These are phyloP conservation scores for Cladorrhinum sp. DNA, from an alignment of 2,329 filamentous ascomycete genomes.

Conservation along the genomic window DNA sequence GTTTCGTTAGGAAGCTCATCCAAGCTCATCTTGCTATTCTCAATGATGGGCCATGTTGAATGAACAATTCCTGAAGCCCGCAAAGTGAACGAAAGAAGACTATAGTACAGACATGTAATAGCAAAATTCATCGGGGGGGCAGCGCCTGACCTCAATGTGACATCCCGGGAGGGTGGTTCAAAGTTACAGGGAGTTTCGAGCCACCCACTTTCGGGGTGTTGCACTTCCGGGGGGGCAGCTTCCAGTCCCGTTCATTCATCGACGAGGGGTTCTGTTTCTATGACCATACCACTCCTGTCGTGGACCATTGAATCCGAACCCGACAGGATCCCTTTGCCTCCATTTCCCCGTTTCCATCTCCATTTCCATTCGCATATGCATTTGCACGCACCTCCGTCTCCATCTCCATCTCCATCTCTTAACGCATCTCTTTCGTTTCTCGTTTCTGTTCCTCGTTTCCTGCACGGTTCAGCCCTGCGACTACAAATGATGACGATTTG, in stretches of 20 bases:
- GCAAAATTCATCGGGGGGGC: background rate
- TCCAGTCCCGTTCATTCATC: background rate
- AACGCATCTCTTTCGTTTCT: too few relatives aligned
- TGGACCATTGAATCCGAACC: background rate
- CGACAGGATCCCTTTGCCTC: background rate
- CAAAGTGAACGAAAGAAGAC: too few relatives aligned
- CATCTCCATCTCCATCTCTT: background rate
- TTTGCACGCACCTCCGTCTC: background rate
- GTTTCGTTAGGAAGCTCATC: too few relatives aligned
- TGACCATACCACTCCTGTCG: too few relatives aligned
- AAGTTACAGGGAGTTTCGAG: background rate
- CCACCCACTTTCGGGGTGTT: background rate
- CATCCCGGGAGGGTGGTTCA: conserved; percentile 16
- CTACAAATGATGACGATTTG: conserved; percentile 21
- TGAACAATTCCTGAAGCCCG: too few relatives aligned
- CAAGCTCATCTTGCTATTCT: too few relatives aligned
- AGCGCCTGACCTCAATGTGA: conserved; percentile 24
- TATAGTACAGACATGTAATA: background rate
- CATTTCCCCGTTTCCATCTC: background rate
- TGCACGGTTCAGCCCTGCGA: conserved; percentile 3
- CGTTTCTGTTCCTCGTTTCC: background rate
- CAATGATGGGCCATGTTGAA: too few relatives aligned
- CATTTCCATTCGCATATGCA: background rate
- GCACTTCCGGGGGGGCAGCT: background rate
- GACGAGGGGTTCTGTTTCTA: too few relatives aligned